Evolutionary conservation across 1,284 basidiomycete species (phyloP), one percentile per base, ranked within the genome.

Genomic region (Thelephora terrestris): DNA sequence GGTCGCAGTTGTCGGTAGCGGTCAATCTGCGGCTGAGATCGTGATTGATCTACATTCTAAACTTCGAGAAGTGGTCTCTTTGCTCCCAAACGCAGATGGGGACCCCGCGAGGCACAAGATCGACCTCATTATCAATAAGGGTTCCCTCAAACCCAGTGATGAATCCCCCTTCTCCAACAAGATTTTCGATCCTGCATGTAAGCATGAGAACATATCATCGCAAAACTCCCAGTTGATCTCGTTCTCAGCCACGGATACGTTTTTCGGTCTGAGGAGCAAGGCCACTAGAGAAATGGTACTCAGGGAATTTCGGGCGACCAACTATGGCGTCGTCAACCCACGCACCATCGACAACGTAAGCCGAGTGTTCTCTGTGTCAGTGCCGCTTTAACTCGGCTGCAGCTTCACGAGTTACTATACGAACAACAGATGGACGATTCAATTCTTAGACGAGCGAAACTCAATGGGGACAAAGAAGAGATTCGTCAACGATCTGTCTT

Each of bases 81-180:
- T 32, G 4, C 29, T 32, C 12, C 29, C 7, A 6, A 32, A 32
- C 29, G 29, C 7, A 14, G 5, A 32, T 10, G 61, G 60, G 17
- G 43, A 56, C 17, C 60, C 71, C 25, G 56, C 53, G 7, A 52
- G 55, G 21, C 75, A 75, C 57, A 60, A 66, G 47, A 55, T 80
- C 42, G 72, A 79, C 46, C 68, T 80, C 60, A 68, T 80, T 52
- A 71, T 79, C 52, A 71, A 75, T 14, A 71, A 71, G 55, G 75
- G 75, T 10, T 69, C 73, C 0, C 57, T 79, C 37, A 74, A 73
- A 48, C 75, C 75, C 12, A 76, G 75, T 43, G 78, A 80, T 50
- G 75, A 78, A 52, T 71, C 71, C 2, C 74, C 75, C 0, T 80
- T 79, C 53, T 68, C 74, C 14, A 80, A 80, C 53, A 75, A 78